Conservation (phyloP, 139 green algal genomes). For the Asterochloris sp. region DNA sequence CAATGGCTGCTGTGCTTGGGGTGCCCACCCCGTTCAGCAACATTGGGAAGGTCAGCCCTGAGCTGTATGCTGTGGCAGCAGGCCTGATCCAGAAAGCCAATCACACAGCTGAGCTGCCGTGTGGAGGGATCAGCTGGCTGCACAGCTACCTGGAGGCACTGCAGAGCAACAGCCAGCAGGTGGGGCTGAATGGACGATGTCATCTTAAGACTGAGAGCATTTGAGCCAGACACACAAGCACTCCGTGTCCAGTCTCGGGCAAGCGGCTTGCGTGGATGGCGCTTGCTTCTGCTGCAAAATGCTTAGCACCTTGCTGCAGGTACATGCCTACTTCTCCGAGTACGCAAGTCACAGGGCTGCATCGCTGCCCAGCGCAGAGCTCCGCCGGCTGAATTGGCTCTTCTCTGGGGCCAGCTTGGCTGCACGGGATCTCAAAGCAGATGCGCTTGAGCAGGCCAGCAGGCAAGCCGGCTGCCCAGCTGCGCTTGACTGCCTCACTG, state of each 20-base stretch:
- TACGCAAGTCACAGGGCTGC: constrained; percentile 46
- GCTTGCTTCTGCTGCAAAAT: background rate
- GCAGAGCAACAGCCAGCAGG: constrained; percentile 27
- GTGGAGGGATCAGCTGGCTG: background rate
- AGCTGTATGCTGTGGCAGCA: constrained; percentile 52
- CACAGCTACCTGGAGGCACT: constrained; percentile 7
- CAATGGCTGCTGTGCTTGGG: constrained; percentile 75
- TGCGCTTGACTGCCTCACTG: too few species aligned
- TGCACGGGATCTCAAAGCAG: too few species aligned
- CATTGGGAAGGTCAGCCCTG: constrained; percentile 57
- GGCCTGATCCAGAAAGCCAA: background rate
- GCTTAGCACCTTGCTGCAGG: constrained; percentile 31
- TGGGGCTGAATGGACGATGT: background rate
- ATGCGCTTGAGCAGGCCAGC: too few species aligned
- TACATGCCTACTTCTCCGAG: constrained; percentile 62
- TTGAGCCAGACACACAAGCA: too few species aligned
- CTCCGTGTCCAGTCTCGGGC: too few species aligned
- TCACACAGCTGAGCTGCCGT: too few species aligned
- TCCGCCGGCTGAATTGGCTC: constrained; percentile 28
- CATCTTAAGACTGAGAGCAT: too few species aligned
- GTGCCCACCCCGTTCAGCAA: constrained; percentile 82
- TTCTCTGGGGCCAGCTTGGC: background rate
- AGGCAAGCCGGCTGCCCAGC: too few species aligned
- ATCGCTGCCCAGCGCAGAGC: constrained; percentile 32
- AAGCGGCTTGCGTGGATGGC: too few species aligned